Conservation (phyloP, 2,329 filamentous ascomycete genomes). For the Thermothelomyces thermophilus region DNA sequence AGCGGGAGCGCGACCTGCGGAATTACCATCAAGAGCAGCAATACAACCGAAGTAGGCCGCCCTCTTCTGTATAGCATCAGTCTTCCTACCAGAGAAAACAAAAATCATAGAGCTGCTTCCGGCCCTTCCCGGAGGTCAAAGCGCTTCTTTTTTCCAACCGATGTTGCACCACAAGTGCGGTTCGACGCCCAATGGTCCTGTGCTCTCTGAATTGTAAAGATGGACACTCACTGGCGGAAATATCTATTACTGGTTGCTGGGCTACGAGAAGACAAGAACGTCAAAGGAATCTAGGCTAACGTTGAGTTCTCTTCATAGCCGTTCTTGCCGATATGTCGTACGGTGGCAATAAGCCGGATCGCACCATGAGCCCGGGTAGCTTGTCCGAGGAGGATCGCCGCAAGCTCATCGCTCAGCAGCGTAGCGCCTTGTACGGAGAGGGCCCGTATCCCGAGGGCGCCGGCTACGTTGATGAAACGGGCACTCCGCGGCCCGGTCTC, state of each 20-base stretch:
- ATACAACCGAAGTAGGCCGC: conserved; percentile 97
- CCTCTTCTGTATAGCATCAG: conserved; percentile 65
- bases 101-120: conserved; percentile 31
- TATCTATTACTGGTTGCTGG: conserved; percentile 12
- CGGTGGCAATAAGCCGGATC: conserved; percentile 66
- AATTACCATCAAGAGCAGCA: conserved; percentile 99
- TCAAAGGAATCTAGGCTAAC: conserved; percentile 27
- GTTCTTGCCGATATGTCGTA: conserved; percentile 41
- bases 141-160: conserved; percentile 27
- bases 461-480: conserved; percentile 62
- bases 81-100: conserved; percentile 34
- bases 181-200: conserved; percentile 25
- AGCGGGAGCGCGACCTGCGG: conserved; percentile 96
- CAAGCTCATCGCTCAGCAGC: conserved; percentile 91
- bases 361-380: conserved; percentile 71
- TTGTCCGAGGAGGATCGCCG: conserved; percentile 96
- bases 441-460: conserved; percentile 60
- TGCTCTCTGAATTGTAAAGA: conserved; percentile 25
- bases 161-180: conserved; percentile 29
- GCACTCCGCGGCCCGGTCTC: conserved; percentile 55
- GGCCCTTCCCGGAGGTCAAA: conserved; percentile 24
- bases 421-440: conserved; percentile 87
- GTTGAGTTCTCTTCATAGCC: conserved; percentile 38
- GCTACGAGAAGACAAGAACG: conserved; percentile 5
- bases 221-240: conserved; percentile 9